phyloP scores from a whole-genome alignment of 495 filamentous ascomycete species.

The Aspergillus egyptiacus region DNA sequence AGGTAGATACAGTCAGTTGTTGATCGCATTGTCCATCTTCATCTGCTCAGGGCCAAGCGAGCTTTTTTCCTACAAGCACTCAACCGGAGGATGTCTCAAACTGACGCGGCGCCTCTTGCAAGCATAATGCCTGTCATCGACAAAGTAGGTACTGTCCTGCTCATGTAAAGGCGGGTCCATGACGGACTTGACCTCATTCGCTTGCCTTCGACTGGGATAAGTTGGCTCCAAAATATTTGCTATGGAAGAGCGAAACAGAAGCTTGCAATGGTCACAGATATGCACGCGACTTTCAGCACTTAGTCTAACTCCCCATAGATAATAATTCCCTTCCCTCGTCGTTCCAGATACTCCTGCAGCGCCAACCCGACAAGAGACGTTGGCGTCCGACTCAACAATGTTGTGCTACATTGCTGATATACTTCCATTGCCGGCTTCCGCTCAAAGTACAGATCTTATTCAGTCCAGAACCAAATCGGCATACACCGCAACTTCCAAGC shows the following conservation, averaged over 20 bases:
- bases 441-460: not conserved
- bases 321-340: not conserved
- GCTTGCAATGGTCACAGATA: not conserved
- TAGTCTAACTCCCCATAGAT: constrained; percentile 3
- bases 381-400: not conserved
- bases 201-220: not conserved
- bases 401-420: not conserved
- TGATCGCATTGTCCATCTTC: constrained; percentile 3
- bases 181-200: not conserved
- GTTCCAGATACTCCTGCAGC: constrained; percentile 2
- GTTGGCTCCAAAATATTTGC: constrained; percentile 1
- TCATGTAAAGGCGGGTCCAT: not conserved
- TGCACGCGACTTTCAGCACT: constrained; percentile 1
- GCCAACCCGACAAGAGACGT: constrained; percentile 2
- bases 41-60: too few species aligned
- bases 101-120: too few species aligned
- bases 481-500: not conserved
- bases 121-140: too few species aligned
- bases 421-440: not conserved
- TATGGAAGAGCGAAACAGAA: not conserved
- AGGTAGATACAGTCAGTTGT: constrained; percentile 1
- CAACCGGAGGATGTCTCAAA: too few species aligned
- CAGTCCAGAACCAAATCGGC: not conserved
- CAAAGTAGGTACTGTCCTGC: not conserved
- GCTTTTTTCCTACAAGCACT: too few species aligned